Evolutionary conservation across 345 rosid genomes (phyloP), one percentile per base, ranked within the genome.

Genomic region (Corymbia maculata): DNA sequence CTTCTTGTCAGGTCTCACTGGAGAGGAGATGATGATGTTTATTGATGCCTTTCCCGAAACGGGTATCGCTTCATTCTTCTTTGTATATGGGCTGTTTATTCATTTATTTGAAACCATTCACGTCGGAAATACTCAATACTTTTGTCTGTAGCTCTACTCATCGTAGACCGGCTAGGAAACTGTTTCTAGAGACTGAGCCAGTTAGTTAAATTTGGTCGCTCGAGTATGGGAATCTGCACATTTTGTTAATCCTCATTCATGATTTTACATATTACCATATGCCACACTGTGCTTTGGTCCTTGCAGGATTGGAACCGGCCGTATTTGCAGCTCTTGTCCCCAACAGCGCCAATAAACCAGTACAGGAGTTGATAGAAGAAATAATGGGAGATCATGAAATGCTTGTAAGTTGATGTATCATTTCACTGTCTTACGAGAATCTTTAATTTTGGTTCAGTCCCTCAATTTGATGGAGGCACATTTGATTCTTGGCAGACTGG

Each of bases 11-110:
- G 98, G 98, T 87, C 96, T 96, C 86, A 95, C 91, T 24, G 98
- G 99, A 87, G 99, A 97, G 90, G 99, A 97, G 92, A 95, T 94
- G 95, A 95, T 94, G 95, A 97, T 97, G 99, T 95, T 97, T 91
- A 95, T 96, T 36, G 97, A 96, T 89, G 96, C 97, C 87, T 97
- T 95, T 87, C 95, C 95, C 14, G 98, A 97, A 89, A 86, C 94
- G 14, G 98, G 98, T 95, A 96, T 66, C 8, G 10, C 26, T 42
- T 85, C 66, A 4, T 30, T 51, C 49, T n/a, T 85, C 10, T 50
- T 79, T n/a, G 4, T 36, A 47, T 9, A 26, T 6, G 44, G 36
- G 53, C 64, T 5, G 30, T 45, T 49, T 80, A 0, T 64, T 30
- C 75, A 64, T n/a, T 64, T 17, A 21, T 47, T 75, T 75, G 17